Conservation (phyloP, 768 basidiomycete genomes). For the Asterophora parasitica region DNA sequence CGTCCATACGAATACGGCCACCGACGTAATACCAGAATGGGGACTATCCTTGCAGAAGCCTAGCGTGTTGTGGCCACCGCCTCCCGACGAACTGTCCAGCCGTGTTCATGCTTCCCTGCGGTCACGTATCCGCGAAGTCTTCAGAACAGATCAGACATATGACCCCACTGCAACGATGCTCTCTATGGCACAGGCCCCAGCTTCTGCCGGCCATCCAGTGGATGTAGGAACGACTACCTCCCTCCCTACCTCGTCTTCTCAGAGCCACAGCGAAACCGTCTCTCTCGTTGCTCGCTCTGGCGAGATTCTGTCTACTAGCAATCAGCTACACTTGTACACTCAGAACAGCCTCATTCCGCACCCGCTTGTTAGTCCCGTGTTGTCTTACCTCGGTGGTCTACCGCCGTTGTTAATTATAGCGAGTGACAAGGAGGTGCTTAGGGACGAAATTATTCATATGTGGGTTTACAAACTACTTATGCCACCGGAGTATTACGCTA, state of each 20-base stretch:
- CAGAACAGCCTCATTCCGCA: slow-evolving; percentile 73
- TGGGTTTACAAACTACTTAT: slow-evolving; percentile 29
- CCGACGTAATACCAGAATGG: slow-evolving; percentile 76
- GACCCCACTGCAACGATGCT: slow-evolving; percentile 18
- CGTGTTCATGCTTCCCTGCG: slow-evolving; percentile 56
- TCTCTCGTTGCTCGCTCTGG: slow-evolving; percentile 41
- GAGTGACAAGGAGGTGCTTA: slow-evolving; percentile 85
- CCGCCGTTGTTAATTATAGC: slow-evolving; percentile 83
- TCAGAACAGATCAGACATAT: slow-evolving; percentile 30
- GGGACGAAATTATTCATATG: slow-evolving; percentile 90
- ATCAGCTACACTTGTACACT: slow-evolving; percentile 85
- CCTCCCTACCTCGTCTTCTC: slow-evolving; percentile 33
- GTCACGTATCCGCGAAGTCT: slow-evolving; percentile 52
- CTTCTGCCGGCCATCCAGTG: slow-evolving; percentile 30
- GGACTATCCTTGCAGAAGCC: slow-evolving; percentile 79
- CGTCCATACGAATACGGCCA: slow-evolving; percentile 76
- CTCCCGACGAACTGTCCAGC: slow-evolving; percentile 54
- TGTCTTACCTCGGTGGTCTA: slow-evolving; percentile 84
- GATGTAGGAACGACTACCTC: slow-evolving; percentile 46
- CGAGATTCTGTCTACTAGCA: slow-evolving; percentile 46
- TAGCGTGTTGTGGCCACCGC: slow-evolving; percentile 75
- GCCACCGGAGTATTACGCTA: not conserved
- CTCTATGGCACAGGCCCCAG: slow-evolving; percentile 17
- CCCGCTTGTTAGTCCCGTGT: slow-evolving; percentile 77
- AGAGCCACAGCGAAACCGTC: slow-evolving; percentile 39